phyloP scores from a whole-genome alignment of 2,329 filamentous ascomycete species.

The Neoarthrinium moseri region DNA sequence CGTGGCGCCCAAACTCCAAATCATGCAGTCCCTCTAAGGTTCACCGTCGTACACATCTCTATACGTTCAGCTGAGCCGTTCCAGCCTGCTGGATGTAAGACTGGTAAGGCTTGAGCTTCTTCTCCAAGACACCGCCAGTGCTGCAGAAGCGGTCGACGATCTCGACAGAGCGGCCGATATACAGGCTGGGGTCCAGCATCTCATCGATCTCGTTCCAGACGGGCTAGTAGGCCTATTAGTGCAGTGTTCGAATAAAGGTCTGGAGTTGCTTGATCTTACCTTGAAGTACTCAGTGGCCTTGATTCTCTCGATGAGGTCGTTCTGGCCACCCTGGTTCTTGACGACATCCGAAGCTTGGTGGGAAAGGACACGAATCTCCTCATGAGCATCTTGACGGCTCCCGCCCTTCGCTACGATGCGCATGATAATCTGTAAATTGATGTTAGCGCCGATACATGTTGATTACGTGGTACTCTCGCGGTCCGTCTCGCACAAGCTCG shows the following conservation, averaged over 20 bases:
- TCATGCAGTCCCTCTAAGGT: no score
- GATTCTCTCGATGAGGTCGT: constrained; percentile 78
- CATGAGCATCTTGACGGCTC: constrained; percentile 58
- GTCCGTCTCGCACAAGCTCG: no score
- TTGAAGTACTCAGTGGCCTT: constrained; percentile 71
- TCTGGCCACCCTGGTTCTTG: constrained; percentile 50
- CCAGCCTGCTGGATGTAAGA: constrained; percentile 30
- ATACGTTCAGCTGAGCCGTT: constrained; percentile 38
- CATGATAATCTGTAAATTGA: constrained; percentile 22
- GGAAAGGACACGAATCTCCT: constrained; percentile 75
- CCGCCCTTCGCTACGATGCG: constrained; percentile 24
- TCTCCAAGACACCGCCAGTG: constrained; percentile 34
- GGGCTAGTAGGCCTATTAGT: constrained; percentile 50
- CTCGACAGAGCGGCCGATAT: constrained; percentile 41
- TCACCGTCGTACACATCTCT: no score
- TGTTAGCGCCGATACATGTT: no score
- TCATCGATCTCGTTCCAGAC: constrained; percentile 68
- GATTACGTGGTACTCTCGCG: no score
- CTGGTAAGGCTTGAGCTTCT: constrained; percentile 36
- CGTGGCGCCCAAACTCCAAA: no score
- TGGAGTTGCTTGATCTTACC: constrained; percentile 11
- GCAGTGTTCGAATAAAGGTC: not conserved
- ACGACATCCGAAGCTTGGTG: constrained; percentile 69
- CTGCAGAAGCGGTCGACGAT: constrained; percentile 47
- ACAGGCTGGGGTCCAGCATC: constrained; percentile 62